A percentile compares a stretch with the other conserved stretches of the same genome.
Conservation (phyloP, 495 filamentous ascomycete species). For the Neurospora sp. region DNA sequence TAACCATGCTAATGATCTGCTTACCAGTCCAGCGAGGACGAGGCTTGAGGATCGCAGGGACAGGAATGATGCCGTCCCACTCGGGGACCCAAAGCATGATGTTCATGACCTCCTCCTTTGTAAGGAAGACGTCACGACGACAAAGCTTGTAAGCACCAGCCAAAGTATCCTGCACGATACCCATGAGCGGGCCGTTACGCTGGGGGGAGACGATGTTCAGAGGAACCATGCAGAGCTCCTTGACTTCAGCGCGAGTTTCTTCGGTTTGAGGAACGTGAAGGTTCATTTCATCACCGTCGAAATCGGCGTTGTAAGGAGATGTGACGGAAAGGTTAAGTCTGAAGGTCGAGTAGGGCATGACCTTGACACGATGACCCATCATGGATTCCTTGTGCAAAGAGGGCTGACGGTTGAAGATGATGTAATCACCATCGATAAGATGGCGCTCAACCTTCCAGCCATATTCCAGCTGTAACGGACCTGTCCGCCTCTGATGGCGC, state of each 20-base stretch:
- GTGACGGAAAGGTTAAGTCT: slow-evolving; percentile 94
- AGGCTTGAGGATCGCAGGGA: slow-evolving; percentile 84
- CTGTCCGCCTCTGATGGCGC: slow-evolving; percentile 77
- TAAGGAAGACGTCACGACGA: slow-evolving; percentile 83
- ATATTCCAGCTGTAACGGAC: slow-evolving; percentile 74
- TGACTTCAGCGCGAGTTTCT: slow-evolving; percentile 88
- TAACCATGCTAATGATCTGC: slow-evolving; percentile 88
- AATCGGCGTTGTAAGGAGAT: slow-evolving; percentile 97
- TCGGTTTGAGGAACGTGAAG: slow-evolving; percentile 96
- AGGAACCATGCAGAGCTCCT: slow-evolving; percentile 89
- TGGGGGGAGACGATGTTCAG: slow-evolving; percentile 97
- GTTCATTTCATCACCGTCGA: slow-evolving; percentile 99
- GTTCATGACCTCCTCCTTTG: slow-evolving; percentile 87
- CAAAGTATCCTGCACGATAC: slow-evolving; percentile 96
- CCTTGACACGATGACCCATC: slow-evolving; percentile 96
- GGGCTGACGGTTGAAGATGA: slow-evolving; percentile 98
- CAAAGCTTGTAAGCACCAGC: slow-evolving; percentile 96
- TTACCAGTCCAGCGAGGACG: slow-evolving; percentile 97
- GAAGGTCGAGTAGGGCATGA: slow-evolving; percentile 99
- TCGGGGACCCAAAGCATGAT: slow-evolving; percentile 92
- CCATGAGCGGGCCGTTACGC: slow-evolving; percentile 94
- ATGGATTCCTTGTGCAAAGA: slow-evolving; percentile 99
- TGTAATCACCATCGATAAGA: slow-evolving; percentile 88
- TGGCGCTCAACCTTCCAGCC: slow-evolving; percentile 98
- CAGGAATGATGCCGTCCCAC: slow-evolving; percentile 91